Evolutionary conservation across 306 rosid species (phyloP).

Genomic region (Sphenostylis stenocarpa): DNA sequence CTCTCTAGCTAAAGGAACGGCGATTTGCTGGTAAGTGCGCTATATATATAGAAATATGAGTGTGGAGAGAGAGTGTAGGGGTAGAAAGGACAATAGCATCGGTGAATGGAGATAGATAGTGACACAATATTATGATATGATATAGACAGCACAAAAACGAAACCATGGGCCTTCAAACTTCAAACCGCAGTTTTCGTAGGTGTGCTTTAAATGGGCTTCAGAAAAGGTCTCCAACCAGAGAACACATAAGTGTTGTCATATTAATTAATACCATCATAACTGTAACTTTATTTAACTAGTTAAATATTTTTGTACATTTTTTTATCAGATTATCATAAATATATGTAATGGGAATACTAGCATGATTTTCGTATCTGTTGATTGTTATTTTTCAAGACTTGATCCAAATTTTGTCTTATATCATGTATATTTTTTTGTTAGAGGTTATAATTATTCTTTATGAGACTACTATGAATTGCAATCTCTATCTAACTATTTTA

Average conservation of each 20-base stretch:
- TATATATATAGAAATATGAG: background rate
- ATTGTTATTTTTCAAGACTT: background rate
- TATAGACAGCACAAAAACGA: background rate
- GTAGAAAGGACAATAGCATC: background rate
- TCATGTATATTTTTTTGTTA: no score
- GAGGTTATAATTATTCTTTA: no score
- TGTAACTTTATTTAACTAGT: background rate
- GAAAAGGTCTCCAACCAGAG: background rate
- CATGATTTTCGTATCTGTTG: background rate
- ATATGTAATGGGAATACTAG: background rate
- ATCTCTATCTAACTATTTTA: no score
- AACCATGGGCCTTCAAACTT: slow-evolving; percentile 30
- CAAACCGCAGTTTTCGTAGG: background rate
- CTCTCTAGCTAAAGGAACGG: background rate
- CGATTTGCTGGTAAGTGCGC: background rate
- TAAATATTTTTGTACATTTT: background rate
- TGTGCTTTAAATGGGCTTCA: background rate
- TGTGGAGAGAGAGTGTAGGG: background rate
- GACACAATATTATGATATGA: background rate
- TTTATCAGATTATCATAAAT: no score
- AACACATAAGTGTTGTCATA: background rate
- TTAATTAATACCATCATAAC: background rate
- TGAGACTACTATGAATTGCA: no score
- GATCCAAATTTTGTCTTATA: no score
- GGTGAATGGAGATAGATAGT: background rate